Percentiles rank a stretch among this genome's conserved stretches.
Conservation (phyloP, 257 asterid genomes). For the Solanum sitiens region DNA sequence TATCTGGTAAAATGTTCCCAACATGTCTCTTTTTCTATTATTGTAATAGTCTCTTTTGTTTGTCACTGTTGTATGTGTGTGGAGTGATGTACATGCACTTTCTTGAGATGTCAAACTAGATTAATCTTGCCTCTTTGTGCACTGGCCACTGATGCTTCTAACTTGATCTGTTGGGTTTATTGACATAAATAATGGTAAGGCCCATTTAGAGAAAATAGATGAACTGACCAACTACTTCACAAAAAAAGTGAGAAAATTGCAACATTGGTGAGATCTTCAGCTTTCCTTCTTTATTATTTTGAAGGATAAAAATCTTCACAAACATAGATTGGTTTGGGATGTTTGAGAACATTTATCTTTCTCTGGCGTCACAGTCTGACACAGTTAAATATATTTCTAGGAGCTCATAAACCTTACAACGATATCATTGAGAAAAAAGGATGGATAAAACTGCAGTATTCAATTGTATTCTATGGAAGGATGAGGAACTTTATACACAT, state of each 20-base stretch:
- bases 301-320: neutral
- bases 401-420: neutral
- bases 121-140: neutral
- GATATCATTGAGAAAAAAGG: neutral
- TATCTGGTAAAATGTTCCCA: slow-evolving; percentile 60
- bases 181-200: neutral
- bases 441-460: neutral
- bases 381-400: neutral
- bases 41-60: neutral
- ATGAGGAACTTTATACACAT: neutral
- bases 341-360: neutral
- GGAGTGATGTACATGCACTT: neutral
- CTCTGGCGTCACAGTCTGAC: neutral
- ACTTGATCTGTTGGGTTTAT: neutral
- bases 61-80: neutral
- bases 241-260: neutral
- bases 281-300: neutral
- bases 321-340: neutral
- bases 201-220: neutral
- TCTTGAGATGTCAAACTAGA: neutral
- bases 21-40: slow-evolving; percentile 8
- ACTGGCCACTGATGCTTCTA: neutral
- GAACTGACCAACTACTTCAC: neutral
- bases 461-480: neutral
- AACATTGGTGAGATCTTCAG: neutral